phyloP scores from a whole-genome alignment of 139 green algal species.

The Picochlorum sp. region DNA sequence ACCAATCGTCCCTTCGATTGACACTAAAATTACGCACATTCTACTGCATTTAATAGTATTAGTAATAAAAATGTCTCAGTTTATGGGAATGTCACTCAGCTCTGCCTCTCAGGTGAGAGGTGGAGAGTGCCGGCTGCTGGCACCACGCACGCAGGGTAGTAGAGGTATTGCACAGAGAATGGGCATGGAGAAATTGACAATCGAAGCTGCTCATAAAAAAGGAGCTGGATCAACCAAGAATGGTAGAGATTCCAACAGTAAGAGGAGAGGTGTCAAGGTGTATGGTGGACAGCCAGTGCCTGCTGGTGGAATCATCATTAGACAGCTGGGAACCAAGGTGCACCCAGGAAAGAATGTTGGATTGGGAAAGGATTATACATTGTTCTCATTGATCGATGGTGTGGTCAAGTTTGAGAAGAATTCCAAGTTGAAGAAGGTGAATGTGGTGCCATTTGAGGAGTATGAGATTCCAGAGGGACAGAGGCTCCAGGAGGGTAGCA shows the following conservation, averaged over 20 bases:
- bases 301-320: slow-evolving; percentile 91
- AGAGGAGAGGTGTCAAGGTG: slow-evolving; percentile 90
- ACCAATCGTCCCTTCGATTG: too few species aligned
- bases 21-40: too few species aligned
- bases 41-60: too few species aligned
- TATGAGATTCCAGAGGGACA: slow-evolving; percentile 43
- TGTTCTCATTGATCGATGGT: slow-evolving; percentile 78
- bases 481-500: slow-evolving; percentile 33
- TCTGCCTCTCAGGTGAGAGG: not conserved
- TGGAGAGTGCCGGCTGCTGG: not conserved
- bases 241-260: slow-evolving; percentile 83
- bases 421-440: slow-evolving; percentile 18
- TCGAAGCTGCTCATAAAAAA: slow-evolving; percentile 78
- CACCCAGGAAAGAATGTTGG: slow-evolving; percentile 79
- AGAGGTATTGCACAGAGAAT: not conserved
- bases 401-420: slow-evolving; percentile 82
- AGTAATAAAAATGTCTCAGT: too few species aligned
- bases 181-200: slow-evolving; percentile 9
- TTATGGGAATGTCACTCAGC: too few species aligned
- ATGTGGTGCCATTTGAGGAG: slow-evolving; percentile 32
- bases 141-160: not conserved
- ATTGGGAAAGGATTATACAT: slow-evolving; percentile 86
- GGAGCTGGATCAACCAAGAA: slow-evolving; percentile 94
- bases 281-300: slow-evolving; percentile 89
- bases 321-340: slow-evolving; percentile 82